Conservation (phyloP, 2,329 filamentous ascomycete species). For the Pyricularia sp. region DNA sequence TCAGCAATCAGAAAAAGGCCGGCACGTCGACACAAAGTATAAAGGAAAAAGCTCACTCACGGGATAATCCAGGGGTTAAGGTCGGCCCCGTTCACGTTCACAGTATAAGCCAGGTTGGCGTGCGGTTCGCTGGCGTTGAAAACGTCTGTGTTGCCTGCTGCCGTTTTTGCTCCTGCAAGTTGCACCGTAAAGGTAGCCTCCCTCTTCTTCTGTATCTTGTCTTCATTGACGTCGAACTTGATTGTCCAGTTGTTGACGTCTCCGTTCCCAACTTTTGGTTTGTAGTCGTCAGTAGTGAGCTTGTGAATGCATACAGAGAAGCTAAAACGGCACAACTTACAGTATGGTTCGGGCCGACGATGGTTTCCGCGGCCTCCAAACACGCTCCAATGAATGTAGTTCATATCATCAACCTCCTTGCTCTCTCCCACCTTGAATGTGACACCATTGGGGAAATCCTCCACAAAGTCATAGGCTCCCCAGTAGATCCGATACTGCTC, state of each 20-base stretch:
- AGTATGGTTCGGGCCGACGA: slow-evolving; percentile 30
- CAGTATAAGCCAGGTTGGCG: slow-evolving; percentile 39
- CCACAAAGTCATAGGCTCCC: slow-evolving; percentile 47
- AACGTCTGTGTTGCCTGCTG: slow-evolving; percentile 51
- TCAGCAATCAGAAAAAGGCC: not conserved
- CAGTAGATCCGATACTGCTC: slow-evolving; percentile 54
- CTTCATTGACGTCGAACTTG: slow-evolving; percentile 34
- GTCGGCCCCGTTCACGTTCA: slow-evolving; percentile 28
- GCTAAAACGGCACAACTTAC: slow-evolving; percentile 13
- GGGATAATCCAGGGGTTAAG: slow-evolving; percentile 47
- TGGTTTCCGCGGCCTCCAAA: slow-evolving; percentile 47
- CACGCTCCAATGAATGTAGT: slow-evolving; percentile 58
- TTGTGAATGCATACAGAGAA: too few species aligned
- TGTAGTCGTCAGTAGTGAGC: not conserved
- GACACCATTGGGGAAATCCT: slow-evolving; percentile 50
- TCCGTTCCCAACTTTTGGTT: slow-evolving; percentile 10
- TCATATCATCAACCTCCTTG: slow-evolving; percentile 39
- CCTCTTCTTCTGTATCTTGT: slow-evolving; percentile 29
- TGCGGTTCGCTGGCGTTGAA: slow-evolving; percentile 43
- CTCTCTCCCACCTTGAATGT: slow-evolving; percentile 46
- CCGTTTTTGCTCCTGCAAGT: slow-evolving; percentile 52
- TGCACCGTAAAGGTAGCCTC: slow-evolving; percentile 53
- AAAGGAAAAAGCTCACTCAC: slow-evolving; percentile 21
- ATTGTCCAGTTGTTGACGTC: slow-evolving; percentile 53
- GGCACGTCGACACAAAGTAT: not conserved